Conservation (phyloP, 345 rosid genomes). For the Hibiscus mutabilis region DNA sequence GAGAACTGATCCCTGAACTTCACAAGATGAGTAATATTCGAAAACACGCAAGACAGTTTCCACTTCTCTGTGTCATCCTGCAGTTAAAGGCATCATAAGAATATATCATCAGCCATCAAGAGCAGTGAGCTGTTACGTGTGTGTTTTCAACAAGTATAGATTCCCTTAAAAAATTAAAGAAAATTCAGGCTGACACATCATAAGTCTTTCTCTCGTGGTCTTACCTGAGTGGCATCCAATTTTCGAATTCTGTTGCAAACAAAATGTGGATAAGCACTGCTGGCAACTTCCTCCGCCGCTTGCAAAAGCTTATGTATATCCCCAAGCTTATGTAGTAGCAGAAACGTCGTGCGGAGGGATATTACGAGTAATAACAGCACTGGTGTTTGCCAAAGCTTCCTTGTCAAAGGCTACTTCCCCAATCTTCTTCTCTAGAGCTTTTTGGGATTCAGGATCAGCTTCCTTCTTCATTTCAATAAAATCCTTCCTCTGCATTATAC, state of each 20-base stretch:
- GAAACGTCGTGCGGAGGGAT: conserved; percentile 59
- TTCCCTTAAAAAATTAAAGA: background rate
- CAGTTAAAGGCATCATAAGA: conserved; percentile 6
- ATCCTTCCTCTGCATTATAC: conserved; percentile 45
- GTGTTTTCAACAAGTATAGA: background rate
- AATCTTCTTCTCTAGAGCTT: conserved; percentile 36
- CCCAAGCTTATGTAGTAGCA: conserved; percentile 43
- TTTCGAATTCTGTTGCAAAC: conserved; percentile 62
- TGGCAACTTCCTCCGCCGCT: conserved; percentile 20
- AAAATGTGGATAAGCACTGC: conserved; percentile 44
- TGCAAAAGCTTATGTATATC: conserved; percentile 43
- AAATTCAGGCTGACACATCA: background rate
- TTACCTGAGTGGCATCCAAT: conserved; percentile 50
- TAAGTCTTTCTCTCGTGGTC: background rate
- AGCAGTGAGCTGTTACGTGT: background rate
- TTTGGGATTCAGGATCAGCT: conserved; percentile 47
- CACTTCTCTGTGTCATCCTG: conserved; percentile 52
- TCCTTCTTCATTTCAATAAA: conserved; percentile 30
- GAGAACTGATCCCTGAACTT: conserved; percentile 69
- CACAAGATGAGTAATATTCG: conserved; percentile 61
- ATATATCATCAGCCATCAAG: background rate
- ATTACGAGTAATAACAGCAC: conserved; percentile 41
- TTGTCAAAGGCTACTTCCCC: conserved; percentile 34
- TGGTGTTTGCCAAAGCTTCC: conserved; percentile 51
- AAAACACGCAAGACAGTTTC: conserved; percentile 38